These are phyloP conservation scores for Podaxis rugospora DNA, from an alignment of 768 basidiomycete species.

Conservation along the genomic window DNA sequence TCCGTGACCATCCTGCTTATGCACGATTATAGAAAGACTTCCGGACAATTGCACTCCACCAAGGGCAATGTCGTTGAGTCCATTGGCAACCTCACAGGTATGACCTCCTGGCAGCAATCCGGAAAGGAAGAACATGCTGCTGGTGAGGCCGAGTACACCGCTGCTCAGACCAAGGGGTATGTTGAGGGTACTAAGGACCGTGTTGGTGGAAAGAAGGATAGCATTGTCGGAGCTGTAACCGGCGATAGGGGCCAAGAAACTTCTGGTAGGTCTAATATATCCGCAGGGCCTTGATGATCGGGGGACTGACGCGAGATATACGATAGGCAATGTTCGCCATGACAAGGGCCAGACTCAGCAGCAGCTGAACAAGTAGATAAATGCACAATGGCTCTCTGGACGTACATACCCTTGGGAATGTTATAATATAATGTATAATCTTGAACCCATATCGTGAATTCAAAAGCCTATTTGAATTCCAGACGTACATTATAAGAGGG, in stretches of 20 bases:
- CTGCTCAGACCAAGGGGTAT: conserved; percentile 46
- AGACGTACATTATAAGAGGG: no score
- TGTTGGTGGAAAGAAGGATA: conserved; percentile 42
- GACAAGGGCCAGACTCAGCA: conserved; percentile 39
- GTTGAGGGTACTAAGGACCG: conserved; percentile 44
- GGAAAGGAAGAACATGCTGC: conserved; percentile 50
- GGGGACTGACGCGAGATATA: not conserved
- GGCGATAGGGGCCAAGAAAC: conserved; percentile 44
- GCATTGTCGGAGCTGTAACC: conserved; percentile 45
- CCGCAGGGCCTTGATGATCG: not conserved
- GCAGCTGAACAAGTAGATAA: conserved; percentile 37
- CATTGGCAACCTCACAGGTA: conserved; percentile 45
- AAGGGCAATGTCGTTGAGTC: conserved; percentile 32
- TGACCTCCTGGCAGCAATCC: conserved; percentile 37
- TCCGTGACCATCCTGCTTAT: not conserved
- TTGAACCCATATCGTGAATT: no score
- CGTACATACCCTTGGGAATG: not conserved
- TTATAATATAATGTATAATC: not conserved
- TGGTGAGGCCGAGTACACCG: conserved; percentile 47
- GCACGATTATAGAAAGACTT: conserved; percentile 11
- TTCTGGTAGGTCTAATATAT: conserved; percentile 26
- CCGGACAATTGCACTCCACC: conserved; percentile 14
- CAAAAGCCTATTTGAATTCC: no score
- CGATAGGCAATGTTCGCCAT: conserved; percentile 14
- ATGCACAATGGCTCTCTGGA: not conserved